Base-by-base conservation (phyloP, 2,329 filamentous ascomycete genomes). In the Hymenoscyphus occultus region DNA sequence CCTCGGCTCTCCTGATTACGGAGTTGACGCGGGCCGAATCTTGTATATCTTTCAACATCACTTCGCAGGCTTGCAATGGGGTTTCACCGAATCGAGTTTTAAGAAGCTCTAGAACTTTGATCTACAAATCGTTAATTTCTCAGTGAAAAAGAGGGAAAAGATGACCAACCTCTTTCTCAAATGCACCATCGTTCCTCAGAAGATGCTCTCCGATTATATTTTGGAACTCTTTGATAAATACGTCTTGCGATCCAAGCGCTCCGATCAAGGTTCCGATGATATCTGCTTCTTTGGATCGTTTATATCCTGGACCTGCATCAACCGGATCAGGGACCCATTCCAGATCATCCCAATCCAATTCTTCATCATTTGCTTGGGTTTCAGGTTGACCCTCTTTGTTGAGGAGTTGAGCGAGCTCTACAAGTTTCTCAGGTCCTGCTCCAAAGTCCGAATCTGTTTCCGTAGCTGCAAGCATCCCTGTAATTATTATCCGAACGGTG, bases 161-260 rank as follows among this genome's bases (percentile, higher is more conserved):
- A 57, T 22, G 28, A 65, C 69, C 61, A 65, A 77, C 77, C 74
- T 91, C 95, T 76, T 92, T 92, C 66, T 90, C 84, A 71, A 93
- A 96, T 31, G 85, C 82, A 19, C 84, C 81, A 67, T 89, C 88
- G 58, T 85, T 86, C 65, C 82, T 86, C 5, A 90, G 78, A 2
- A 99, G 80, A 58, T 93, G 88, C 68, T 96, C 92, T 5, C 91
- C 91, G n/a, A 99, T 85, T 56, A 96, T 91, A 62, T 84, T 87
- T 74, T 97, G 93, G 68, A 99, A 90, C 76, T 98, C 94, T 71
- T 93, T 96, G 77, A 97, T 95, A 74, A 98, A 98, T 57, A 90
- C 85, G 61, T 97, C 94, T 70, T 93, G 92, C 19, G 90, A 90
- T 13, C 97, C 94, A 70, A 97, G 91, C 0, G 96, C 86, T 65